Evolutionary conservation across 768 basidiomycete species (phyloP), one percentile per base, ranked within the genome.

Genomic region (Russula emetica): DNA sequence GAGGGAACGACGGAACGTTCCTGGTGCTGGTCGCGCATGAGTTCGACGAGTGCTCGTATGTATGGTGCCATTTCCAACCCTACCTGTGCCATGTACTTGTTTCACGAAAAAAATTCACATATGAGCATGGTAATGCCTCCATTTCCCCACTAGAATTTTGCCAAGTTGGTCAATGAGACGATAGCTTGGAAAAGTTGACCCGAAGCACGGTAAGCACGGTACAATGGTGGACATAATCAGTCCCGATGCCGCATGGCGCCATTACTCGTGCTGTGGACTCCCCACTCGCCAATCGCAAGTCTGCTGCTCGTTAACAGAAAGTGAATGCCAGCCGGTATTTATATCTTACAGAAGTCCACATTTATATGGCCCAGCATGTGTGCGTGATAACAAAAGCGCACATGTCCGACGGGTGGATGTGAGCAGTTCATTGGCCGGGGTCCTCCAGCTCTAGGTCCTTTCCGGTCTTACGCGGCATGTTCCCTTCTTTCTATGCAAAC

Each of bases 1-100:
- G 67, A 82, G 90, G 69, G 88, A 90, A 76, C 82, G 88, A 73
- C 82, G 89, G 73, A 85, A 76, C 70, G 92, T 93, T 14, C 92
- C 92, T 65, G 92, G 92, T 70, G 90, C 91, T 72, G 91, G 79
- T 57, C 84, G 81, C 67, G 75, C 74, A 69, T 78, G 54, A 70
- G 54, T 45, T 44, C 8, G 30, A 57, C 52, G 44, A 53, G 51
- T 40, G 36, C 59, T 51, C 52, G 32, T 61, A 36, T 65, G n/a
- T 38, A 60, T 42, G 9, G 20, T 52, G 26, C 32, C 40, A 36
- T 60, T 56, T 57, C 22, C 63, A 45, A 28, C 26, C 59, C 38
- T 38, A 9, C 49, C 22, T 32, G 18, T 56, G 59, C 42, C 32
- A 52, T 64, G 63, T 64, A 61, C 59, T 14, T 52, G 55, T 51